These are phyloP conservation scores for Fusarium foetens DNA, from an alignment of 2,329 filamentous ascomycete species.

Conservation along the genomic window DNA sequence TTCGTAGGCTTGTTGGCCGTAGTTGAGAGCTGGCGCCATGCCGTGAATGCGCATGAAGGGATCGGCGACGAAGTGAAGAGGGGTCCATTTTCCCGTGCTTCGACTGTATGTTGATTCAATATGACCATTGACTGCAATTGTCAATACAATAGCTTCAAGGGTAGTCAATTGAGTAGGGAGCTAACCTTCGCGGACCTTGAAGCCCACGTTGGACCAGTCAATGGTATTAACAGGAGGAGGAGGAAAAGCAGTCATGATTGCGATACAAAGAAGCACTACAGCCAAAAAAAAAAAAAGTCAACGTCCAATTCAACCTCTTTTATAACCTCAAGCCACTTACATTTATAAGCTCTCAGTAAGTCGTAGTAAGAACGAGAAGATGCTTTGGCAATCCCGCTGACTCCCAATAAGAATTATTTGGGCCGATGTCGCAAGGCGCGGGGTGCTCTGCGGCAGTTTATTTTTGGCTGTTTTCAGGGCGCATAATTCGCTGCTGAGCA, in stretches of 20 bases:
- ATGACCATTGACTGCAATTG: slow-evolving; percentile 82
- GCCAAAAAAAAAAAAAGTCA: slow-evolving; percentile 2
- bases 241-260: slow-evolving; percentile 70
- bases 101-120: slow-evolving; percentile 86
- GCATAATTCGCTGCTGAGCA: slow-evolving; percentile 28
- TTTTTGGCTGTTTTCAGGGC: slow-evolving; percentile 17
- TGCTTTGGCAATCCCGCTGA: slow-evolving; percentile 7
- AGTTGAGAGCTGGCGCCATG: slow-evolving; percentile 95
- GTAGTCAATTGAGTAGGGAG: neutral
- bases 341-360: slow-evolving; percentile 14
- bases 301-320: neutral
- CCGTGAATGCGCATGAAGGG: slow-evolving; percentile 91
- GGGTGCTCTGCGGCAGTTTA: slow-evolving; percentile 22
- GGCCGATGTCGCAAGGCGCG: slow-evolving; percentile 42
- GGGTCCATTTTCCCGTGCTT: slow-evolving; percentile 79
- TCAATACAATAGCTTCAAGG: neutral
- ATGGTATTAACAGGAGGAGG: slow-evolving; percentile 82
- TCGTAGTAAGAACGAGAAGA: slow-evolving; percentile 2
- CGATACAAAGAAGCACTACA: neutral
- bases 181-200: slow-evolving; percentile 86
- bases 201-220: slow-evolving; percentile 94
- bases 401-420: slow-evolving; percentile 4
- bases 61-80: slow-evolving; percentile 81
- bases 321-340: slow-evolving; percentile 2
- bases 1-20: slow-evolving; percentile 97